These are phyloP conservation scores for Emergomyces pasteurianus DNA, from an alignment of 2,329 filamentous ascomycete genomes.

Conservation along the genomic window DNA sequence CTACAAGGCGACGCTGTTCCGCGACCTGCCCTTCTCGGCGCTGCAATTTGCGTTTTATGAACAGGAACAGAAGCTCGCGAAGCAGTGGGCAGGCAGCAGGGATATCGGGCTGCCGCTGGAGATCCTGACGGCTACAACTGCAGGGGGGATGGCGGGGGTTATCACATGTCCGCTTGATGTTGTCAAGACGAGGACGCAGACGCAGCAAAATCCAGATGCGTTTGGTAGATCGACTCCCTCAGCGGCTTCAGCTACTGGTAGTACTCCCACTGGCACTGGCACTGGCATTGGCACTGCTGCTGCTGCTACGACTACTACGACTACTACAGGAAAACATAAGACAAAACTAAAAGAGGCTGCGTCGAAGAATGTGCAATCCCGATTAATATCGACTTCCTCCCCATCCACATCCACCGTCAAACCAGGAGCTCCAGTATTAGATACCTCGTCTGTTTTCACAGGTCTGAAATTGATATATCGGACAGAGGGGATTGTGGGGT, in stretches of 20 bases:
- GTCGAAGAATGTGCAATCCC: constrained; percentile 41
- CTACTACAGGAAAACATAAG: background rate
- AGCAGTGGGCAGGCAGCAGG: constrained; percentile 61
- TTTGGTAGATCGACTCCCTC: background rate
- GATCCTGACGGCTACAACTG: constrained; percentile 75
- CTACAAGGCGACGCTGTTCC: constrained; percentile 91
- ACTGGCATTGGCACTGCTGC: background rate
- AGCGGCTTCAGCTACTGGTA: background rate
- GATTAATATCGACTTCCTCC: constrained; percentile 78
- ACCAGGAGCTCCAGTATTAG: constrained; percentile 65
- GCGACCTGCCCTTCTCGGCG: constrained; percentile 90
- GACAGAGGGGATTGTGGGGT: constrained; percentile 75
- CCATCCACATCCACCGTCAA: constrained; percentile 71
- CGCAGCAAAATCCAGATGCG: constrained; percentile 56
- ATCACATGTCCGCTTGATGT: constrained; percentile 95
- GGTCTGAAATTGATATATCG: constrained; percentile 80
- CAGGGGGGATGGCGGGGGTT: constrained; percentile 84
- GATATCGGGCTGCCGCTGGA: constrained; percentile 81
- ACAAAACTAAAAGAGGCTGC: constrained; percentile 12
- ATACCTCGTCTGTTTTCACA: constrained; percentile 79
- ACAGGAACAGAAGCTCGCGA: constrained; percentile 74
- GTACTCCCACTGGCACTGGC: background rate
- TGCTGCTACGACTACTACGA: background rate
- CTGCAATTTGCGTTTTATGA: constrained; percentile 98
- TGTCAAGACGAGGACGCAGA: constrained; percentile 93